Evolutionary conservation across 1,284 basidiomycete species (phyloP), one percentile per base, ranked within the genome.

Genomic region (Ceratorhiza oryzae-sativae): DNA sequence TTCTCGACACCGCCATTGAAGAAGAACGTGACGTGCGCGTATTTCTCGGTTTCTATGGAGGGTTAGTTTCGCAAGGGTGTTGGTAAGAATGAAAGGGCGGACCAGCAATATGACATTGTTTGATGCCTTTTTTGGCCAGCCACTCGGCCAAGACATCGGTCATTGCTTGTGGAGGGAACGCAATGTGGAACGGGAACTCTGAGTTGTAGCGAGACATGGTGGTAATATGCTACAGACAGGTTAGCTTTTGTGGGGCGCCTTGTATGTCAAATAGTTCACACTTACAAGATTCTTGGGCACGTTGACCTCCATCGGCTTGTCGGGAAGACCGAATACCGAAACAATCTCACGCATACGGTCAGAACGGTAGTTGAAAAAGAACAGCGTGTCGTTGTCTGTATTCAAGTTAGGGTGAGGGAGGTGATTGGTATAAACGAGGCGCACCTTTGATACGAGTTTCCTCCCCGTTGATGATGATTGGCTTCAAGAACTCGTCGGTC

Each of bases 1-100:
- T 94, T 93, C 84, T 96, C 94, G 49, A 94, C 89, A 73, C 94
- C 94, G 30, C 94, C 94, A 81, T 96, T 96, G 86, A 97, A 96
- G 87, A 97, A 97, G 85, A 96, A 96, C 0, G 94, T 97, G 73
- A 97, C 92, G 79, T 96, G 94, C 0, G 94, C 93, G 81, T 95
- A 97, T 82, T 97, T 96, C 80, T 96, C 94, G 2, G 94, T 96
- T 80, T 96, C 94, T 87, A 39, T 1, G 34, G 3, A 4, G 32
- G 34, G 34, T 67, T 27, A 45, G n/a, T 48, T 65, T 23, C 51
- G 25, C 49, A 41, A n/a, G 20, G 39, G 10, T 15, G 53, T 6
- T 3, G n/a, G 20, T 41, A 56, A 30, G 4, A 9, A 18, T 18
- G 15, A 18, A 20, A 30, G 15, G 30, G 39, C 83, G 56, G 71